A percentile compares a stretch with the other conserved stretches of the same genome.
These are phyloP conservation scores for Trapa bicornis DNA, from an alignment of 345 rosid genomes.

Conservation along the genomic window DNA sequence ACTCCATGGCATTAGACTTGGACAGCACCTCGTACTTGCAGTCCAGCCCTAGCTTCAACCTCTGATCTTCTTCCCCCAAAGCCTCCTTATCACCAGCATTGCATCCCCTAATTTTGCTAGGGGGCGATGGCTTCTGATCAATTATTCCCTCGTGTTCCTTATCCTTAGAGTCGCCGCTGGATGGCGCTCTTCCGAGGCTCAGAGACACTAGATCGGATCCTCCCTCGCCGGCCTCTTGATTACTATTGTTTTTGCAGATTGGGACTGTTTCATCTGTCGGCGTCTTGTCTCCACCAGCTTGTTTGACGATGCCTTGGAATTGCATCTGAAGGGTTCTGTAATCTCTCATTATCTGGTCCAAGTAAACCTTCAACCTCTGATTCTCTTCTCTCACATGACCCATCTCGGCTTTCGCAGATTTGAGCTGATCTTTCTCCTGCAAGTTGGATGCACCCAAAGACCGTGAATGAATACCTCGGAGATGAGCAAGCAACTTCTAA, in stretches of 20 bases:
- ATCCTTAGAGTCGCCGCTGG: conserved; percentile 16
- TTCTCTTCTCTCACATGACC: conserved; percentile 69
- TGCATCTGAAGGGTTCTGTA: conserved; percentile 50
- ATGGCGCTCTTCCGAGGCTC: conserved; percentile 45
- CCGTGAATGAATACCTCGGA: neutral
- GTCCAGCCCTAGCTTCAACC: conserved; percentile 38
- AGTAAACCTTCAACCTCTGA: conserved; percentile 42
- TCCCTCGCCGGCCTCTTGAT: conserved; percentile 19
- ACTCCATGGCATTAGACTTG: neutral
- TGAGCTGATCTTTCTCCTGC: conserved; percentile 27
- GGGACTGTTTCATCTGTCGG: neutral
- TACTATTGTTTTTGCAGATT: neutral
- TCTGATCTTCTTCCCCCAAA: conserved; percentile 10
- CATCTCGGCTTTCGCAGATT: conserved; percentile 59
- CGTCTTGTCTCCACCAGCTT: conserved; percentile 2
- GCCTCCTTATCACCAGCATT: conserved; percentile 10
- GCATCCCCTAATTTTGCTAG: conserved; percentile 9
- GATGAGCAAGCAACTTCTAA: no score
- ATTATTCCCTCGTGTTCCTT: conserved; percentile 21
- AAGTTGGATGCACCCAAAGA: neutral
- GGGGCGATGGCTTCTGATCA: neutral
- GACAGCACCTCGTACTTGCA: conserved; percentile 28
- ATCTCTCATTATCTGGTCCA: conserved; percentile 45
- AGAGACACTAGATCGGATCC: conserved; percentile 49
- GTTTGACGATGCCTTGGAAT: conserved; percentile 29